These are phyloP conservation scores for Cercophora scortea DNA, from an alignment of 495 filamentous ascomycete genomes.

Conservation along the genomic window DNA sequence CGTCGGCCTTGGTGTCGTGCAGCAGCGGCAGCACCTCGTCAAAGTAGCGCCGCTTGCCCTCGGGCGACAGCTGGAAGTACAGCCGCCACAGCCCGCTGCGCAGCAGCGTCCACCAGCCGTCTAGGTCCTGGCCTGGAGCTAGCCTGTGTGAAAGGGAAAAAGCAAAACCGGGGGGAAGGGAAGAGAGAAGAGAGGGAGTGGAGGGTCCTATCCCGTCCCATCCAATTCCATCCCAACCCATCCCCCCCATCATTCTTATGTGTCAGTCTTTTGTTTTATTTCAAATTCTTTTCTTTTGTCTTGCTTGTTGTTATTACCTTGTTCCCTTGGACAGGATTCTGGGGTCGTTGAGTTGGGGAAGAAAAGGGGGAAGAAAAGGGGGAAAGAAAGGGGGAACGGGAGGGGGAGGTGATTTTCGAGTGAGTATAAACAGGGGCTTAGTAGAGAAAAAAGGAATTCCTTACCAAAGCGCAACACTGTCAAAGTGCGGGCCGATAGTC, in stretches of 20 bases:
- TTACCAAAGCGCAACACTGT: constrained; percentile 71
- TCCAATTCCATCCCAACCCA: neutral
- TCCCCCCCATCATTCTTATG: neutral
- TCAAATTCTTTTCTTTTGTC: neutral
- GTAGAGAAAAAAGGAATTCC: constrained; percentile 11
- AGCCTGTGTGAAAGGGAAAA: constrained; percentile 44
- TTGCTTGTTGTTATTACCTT: neutral
- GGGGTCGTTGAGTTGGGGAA: neutral
- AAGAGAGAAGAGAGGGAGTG: neutral
- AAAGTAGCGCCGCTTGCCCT: constrained; percentile 67
- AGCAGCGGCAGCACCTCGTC: constrained; percentile 68
- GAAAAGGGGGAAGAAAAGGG: neutral
- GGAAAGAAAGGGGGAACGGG: neutral
- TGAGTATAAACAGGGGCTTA: neutral
- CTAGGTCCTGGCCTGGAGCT: constrained; percentile 66
- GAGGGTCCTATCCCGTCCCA: neutral
- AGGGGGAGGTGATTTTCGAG: no score
- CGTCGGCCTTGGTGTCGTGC: constrained; percentile 59
- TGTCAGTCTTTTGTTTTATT: no score
- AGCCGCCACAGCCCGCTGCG: constrained; percentile 67
- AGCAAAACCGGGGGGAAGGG: neutral
- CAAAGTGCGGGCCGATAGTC: constrained; percentile 64
- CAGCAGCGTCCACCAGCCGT: constrained; percentile 60
- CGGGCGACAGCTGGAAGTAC: constrained; percentile 58
- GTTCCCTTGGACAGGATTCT: neutral